phyloP scores from a whole-genome alignment of 257 asterid genomes.

The Solanum bulbocastanum region DNA sequence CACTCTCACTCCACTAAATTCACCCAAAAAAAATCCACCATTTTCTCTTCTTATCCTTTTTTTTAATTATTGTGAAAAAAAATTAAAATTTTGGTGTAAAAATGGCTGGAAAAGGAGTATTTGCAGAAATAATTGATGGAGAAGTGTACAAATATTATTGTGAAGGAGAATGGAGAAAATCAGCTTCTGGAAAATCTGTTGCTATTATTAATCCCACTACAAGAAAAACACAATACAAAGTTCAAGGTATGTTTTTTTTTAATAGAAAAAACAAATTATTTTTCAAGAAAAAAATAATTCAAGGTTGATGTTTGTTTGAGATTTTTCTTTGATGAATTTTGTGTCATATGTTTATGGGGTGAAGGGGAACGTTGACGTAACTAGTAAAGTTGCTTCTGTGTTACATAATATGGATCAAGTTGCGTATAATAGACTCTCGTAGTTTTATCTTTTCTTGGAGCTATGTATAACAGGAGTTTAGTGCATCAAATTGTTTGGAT shows the following conservation, averaged over 20 bases:
- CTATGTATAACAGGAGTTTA: not conserved
- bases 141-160: slow-evolving; percentile 69
- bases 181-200: slow-evolving; percentile 73
- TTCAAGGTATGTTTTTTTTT: slow-evolving; percentile 58
- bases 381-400: fast-evolving
- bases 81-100: not conserved
- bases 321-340: not conserved
- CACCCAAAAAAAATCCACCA: not conserved
- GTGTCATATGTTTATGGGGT: not conserved
- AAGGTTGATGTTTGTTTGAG: not conserved
- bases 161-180: slow-evolving; percentile 82
- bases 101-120: slow-evolving; percentile 85
- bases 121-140: slow-evolving; percentile 67
- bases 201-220: slow-evolving; percentile 78
- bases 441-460: not conserved
- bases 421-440: not conserved
- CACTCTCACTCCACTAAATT: not conserved
- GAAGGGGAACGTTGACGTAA: not conserved
- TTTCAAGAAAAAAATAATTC: not conserved
- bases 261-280: too few species aligned
- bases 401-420: not conserved
- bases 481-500: not conserved
- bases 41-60: not conserved
- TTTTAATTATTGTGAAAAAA: not conserved
- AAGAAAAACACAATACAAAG: slow-evolving; percentile 77